Percentiles rank a stretch among this genome's conserved stretches.
Evolutionary conservation across 108 stramenopile species (phyloP).

Genomic region (Cylindrotheca fusiformis): DNA sequence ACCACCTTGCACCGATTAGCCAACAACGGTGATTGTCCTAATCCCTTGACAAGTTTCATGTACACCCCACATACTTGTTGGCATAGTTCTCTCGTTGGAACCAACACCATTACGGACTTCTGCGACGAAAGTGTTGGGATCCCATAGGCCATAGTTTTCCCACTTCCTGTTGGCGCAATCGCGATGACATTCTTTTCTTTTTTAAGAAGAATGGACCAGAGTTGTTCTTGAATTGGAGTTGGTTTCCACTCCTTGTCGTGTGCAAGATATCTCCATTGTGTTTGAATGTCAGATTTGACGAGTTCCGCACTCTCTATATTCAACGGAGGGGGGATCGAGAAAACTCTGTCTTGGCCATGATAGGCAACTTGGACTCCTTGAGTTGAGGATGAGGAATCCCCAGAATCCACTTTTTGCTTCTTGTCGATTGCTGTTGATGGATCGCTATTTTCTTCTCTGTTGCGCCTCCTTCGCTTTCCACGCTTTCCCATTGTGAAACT

Average conservation of each 20-base stretch:
- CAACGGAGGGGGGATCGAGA: background rate
- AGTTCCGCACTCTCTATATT: background rate
- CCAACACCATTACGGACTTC: conserved; percentile 43
- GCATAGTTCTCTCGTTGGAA: conserved; percentile 82
- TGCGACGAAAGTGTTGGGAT: conserved; percentile 41
- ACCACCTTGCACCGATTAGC: conserved; percentile 32
- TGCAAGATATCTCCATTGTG: background rate
- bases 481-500: conserved; percentile 10
- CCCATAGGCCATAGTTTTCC: conserved; percentile 65
- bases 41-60: conserved; percentile 47
- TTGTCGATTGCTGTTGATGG: background rate
- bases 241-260: conserved; percentile 38
- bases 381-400: background rate
- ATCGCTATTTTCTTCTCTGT: too few species aligned
- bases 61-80: conserved; percentile 58
- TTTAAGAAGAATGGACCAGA: conserved; percentile 57
- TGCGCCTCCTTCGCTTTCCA: conserved; percentile 4
- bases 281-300: background rate
- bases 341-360: background rate
- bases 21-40: conserved; percentile 10
- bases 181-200: conserved; percentile 44
- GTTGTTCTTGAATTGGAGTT: conserved; percentile 49
- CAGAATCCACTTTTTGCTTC: background rate
- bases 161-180: conserved; percentile 71
- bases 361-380: background rate